Percentiles rank a stretch among this genome's conserved stretches.
phyloP scores from a whole-genome alignment of 1,139 yeast genomes.

The Geotrichum reessii region DNA sequence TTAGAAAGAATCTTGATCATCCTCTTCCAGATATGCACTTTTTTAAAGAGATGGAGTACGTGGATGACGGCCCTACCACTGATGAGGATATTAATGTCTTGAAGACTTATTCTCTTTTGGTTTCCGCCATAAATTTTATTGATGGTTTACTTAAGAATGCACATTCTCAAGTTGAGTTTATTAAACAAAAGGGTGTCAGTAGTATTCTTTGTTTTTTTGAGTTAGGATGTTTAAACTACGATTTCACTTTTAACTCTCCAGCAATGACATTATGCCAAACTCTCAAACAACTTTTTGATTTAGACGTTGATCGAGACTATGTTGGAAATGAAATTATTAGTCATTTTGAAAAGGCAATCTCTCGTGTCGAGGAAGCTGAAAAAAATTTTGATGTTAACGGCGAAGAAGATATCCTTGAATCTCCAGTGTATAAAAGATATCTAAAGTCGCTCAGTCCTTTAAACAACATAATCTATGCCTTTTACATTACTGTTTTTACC shows the following conservation, averaged over 20 bases:
- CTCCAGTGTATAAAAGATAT: slow-evolving; percentile 19
- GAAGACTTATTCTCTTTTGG: slow-evolving; percentile 13
- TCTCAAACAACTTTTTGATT: slow-evolving; percentile 29
- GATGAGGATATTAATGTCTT: slow-evolving; percentile 17
- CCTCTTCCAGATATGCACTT: slow-evolving; percentile 10
- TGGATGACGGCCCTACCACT: slow-evolving; percentile 13
- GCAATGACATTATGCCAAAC: slow-evolving; percentile 29
- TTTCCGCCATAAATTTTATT: slow-evolving; percentile 25
- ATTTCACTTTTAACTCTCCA: slow-evolving; percentile 33
- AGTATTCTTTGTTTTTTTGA: slow-evolving; percentile 28
- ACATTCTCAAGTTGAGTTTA: slow-evolving; percentile 33
- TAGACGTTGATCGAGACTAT: slow-evolving; percentile 28
- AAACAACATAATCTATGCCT: slow-evolving; percentile 25
- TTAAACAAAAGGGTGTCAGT: slow-evolving; percentile 31
- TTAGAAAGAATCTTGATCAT: slow-evolving; percentile 37
- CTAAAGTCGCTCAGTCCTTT: slow-evolving; percentile 23
- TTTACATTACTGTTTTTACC: slow-evolving; percentile 30
- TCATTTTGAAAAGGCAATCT: slow-evolving; percentile 9
- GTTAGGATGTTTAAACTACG: slow-evolving; percentile 34
- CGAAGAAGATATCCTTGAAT: slow-evolving; percentile 17
- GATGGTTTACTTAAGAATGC: slow-evolving; percentile 35
- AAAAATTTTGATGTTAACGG: slow-evolving; percentile 7
- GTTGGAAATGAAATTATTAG: slow-evolving; percentile 23
- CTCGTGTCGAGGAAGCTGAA: slow-evolving; percentile 13
- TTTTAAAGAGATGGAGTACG: slow-evolving; percentile 18